Base-by-base conservation (phyloP, 2,329 filamentous ascomycete species). In the Eurotiales sp. region DNA sequence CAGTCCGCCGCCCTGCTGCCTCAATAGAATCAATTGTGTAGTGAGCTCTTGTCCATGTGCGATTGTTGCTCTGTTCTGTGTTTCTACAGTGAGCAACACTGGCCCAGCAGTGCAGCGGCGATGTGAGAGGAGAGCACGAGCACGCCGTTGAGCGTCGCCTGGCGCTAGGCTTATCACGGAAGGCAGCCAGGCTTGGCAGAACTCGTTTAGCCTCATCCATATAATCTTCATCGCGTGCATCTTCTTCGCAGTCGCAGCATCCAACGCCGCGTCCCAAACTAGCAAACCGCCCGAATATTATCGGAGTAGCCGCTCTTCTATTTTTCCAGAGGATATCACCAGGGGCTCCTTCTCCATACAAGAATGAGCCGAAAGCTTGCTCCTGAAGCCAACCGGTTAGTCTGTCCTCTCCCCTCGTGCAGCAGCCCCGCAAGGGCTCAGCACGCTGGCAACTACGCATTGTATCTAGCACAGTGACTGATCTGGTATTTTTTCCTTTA, bases 351-450 rank as follows among this genome's bases (percentile, higher is more conserved):
- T 40, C 43, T 57, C 57, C 61, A 50, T 60, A 63, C 61, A 61
- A 71, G 68, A 64, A 71, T 71, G 68, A 71, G 68, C 67, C 68
- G 68, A 58, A 97, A 96, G 84, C 87, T 97, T 82, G 91, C 91
- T 79, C 91, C 93, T 77, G 93, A 99, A 88, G 91, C 96, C 79
- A 97, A 97, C 82, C 87, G 90, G 90, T 95, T 78, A 70, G 86
- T 79, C 55, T 39, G 53, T 54, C 50, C 56, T 55, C 59, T 42
- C 23, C 37, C 44, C n/a, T 41, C 30, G 58, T 55, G 57, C 32
- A 25, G 21, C 15, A n/a, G n/a, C n/a, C n/a, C n/a, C n/a, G n/a
- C n/a, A n/a, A n/a, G n/a, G n/a, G n/a, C n/a, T n/a, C n/a, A n/a
- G n/a, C n/a, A n/a, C n/a, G n/a, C n/a, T 25, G 11, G 21, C 52